Evolutionary conservation across 2,329 filamentous ascomycete species (phyloP), one percentile per base, ranked within the genome.

Genomic region (Talaromyces sp.): DNA sequence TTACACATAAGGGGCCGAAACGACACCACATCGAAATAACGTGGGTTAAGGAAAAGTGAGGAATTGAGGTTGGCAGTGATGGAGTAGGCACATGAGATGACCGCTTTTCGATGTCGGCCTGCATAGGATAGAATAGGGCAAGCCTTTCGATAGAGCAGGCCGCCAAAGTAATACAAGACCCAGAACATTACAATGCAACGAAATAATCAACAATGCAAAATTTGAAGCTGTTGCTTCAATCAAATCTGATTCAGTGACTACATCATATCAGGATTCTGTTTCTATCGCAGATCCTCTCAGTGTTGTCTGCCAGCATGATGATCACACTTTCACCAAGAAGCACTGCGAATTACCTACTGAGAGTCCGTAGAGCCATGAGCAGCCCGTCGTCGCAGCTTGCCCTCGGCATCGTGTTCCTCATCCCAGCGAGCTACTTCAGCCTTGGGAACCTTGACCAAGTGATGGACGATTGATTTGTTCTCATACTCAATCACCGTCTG

Each of bases 361-460:
- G 39, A 33, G 16, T 31, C 22, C 24, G 60, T 11, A 9, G 37
- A 41, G 8, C 9, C 37, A 41, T 22, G 35, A 37, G 22, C 62
- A n/a, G 31, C 16, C 11, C 65, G 59, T 16, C 60, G 66, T 31
- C 70, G 64, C n/a, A 71, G 22, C 43, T 70, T 67, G 7, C 76
- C 76, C n/a, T 70, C 67, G 31, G 72, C 84, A 74, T 89, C 86
- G 69, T 89, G 87, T 8, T 79, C 78, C 1, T 75, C 78, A 71
- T 89, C 87, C 87, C 87, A 90, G n/a, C 71, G 73, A 0, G 73
- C 77, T 7, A 89, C 45, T 9, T 87, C 79, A 0, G 69, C 73
- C 1, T 82, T 69, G 0, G 85, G 84, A 1, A 90, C 80, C 67
- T 84, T 85, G 13, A 87, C 78, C 4, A 90, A 69, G n/a, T 73